These are phyloP conservation scores for Oryza brachyantha DNA, from an alignment of 176 grass and related monocot genomes.

Conservation along the genomic window DNA sequence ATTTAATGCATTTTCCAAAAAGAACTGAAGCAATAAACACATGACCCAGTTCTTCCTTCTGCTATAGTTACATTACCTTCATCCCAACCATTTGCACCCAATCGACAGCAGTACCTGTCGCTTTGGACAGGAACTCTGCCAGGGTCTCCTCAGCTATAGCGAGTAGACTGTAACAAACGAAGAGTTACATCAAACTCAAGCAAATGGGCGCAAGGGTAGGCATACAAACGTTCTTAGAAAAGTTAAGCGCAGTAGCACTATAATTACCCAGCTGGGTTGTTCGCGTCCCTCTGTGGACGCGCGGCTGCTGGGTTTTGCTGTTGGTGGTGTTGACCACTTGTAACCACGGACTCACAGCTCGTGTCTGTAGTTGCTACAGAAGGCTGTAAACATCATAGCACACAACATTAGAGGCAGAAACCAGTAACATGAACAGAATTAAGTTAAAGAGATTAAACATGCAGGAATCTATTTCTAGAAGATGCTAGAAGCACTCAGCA, in stretches of 20 bases:
- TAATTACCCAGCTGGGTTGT: constrained; percentile 92
- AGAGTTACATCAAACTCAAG: not conserved
- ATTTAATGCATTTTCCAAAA: constrained; percentile 12
- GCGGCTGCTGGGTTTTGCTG: constrained; percentile 72
- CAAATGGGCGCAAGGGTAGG: not conserved
- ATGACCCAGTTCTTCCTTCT: constrained; percentile 16
- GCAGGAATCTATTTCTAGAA: not conserved
- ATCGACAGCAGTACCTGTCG: constrained; percentile 93
- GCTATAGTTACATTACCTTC: constrained; percentile 57
- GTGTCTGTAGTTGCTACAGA: constrained; percentile 85
- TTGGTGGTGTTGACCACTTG: constrained; percentile 87
- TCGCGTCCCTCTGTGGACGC: constrained; percentile 76
- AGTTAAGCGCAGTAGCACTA: not conserved
- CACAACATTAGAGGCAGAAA: constrained; percentile 16
- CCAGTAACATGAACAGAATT: not conserved
- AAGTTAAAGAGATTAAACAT: constrained; percentile 3
- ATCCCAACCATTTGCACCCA: constrained; percentile 99
- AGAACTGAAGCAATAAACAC: constrained; percentile 24
- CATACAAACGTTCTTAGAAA: not conserved
- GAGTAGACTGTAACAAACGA: constrained; percentile 62
- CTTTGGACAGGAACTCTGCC: constrained; percentile 98
- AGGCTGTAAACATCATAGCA: constrained; percentile 44
- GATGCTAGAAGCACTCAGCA: not conserved
- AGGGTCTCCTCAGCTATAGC: constrained; percentile 98
- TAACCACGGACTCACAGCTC: constrained; percentile 95